Evolutionary conservation across 768 basidiomycete genomes (phyloP).

Genomic region (Filobasidium floriforme): DNA sequence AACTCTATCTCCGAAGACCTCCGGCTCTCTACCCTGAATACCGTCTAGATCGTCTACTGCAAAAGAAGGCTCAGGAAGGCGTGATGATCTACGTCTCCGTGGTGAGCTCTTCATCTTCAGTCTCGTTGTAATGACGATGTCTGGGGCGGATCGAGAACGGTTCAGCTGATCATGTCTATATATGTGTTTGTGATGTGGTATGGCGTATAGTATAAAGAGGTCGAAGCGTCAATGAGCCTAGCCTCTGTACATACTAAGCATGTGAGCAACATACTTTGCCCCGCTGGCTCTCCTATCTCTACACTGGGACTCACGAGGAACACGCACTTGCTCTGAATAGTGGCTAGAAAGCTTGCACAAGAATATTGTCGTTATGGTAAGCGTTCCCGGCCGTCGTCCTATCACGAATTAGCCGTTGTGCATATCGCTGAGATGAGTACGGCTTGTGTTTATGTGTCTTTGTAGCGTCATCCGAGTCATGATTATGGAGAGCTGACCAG

Average conservation of each 20-base stretch:
- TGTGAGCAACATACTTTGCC: background rate
- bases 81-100: constrained; percentile 70
- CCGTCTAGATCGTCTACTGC: constrained; percentile 74
- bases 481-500: constrained; percentile 17
- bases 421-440: constrained; percentile 33
- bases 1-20: constrained; percentile 87
- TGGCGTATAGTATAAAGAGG: constrained; percentile 71
- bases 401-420: no score
- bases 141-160: no score
- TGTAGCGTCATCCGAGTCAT: constrained; percentile 20
- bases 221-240: constrained; percentile 86
- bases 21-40: constrained; percentile 76
- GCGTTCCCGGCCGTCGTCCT: no score
- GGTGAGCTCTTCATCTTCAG: background rate
- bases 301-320: background rate
- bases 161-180: background rate
- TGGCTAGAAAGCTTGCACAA: constrained; percentile 73
- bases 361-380: constrained; percentile 67
- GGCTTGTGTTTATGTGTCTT: background rate
- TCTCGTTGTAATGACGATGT: no score
- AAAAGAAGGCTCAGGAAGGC: constrained; percentile 83
- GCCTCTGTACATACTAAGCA: constrained; percentile 57
- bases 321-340: constrained; percentile 50
- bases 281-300: no score
- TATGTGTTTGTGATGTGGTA: background rate